Percentiles rank a stretch among this genome's conserved stretches.
Conservation (phyloP, 2,329 filamentous ascomycete genomes). For the Metarhizium anisopliae region DNA sequence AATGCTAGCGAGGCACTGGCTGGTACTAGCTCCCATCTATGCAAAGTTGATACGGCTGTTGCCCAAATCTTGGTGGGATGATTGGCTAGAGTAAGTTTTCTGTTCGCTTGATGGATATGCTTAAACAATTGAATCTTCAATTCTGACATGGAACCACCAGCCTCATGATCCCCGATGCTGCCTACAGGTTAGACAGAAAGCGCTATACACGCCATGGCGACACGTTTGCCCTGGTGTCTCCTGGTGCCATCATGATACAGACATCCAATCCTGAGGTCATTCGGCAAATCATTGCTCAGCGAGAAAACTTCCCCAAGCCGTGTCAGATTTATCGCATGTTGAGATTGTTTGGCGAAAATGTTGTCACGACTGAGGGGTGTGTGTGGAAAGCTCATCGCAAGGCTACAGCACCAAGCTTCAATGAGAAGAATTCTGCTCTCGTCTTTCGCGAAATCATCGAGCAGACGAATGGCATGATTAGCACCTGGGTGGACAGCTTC, state of each 20-base stretch:
- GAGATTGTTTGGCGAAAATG: slow-evolving; percentile 55
- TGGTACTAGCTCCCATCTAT: slow-evolving; percentile 42
- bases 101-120: neutral
- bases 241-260: slow-evolving; percentile 41
- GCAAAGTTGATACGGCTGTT: slow-evolving; percentile 45
- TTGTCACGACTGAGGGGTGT: slow-evolving; percentile 60
- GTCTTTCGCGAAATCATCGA: slow-evolving; percentile 53
- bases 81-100: slow-evolving; percentile 46
- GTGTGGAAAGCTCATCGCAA: slow-evolving; percentile 68
- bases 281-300: slow-evolving; percentile 53
- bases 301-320: slow-evolving; percentile 57
- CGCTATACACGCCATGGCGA: slow-evolving; percentile 54
- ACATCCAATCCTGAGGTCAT: slow-evolving; percentile 58
- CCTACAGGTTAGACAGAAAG: slow-evolving; percentile 44
- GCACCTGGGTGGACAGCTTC: slow-evolving; percentile 40
- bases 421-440: slow-evolving; percentile 63
- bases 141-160: slow-evolving; percentile 21
- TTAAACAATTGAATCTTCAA: neutral
- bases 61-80: slow-evolving; percentile 44
- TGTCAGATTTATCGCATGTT: slow-evolving; percentile 26
- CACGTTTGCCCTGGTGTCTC: slow-evolving; percentile 55
- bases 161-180: slow-evolving; percentile 50
- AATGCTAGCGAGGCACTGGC: slow-evolving; percentile 3
- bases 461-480: slow-evolving; percentile 55
- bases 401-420: slow-evolving; percentile 62